Evolutionary conservation across 2,329 filamentous ascomycete genomes (phyloP), one percentile per base, ranked within the genome.

Genomic region (Diaporthe caulivora): DNA sequence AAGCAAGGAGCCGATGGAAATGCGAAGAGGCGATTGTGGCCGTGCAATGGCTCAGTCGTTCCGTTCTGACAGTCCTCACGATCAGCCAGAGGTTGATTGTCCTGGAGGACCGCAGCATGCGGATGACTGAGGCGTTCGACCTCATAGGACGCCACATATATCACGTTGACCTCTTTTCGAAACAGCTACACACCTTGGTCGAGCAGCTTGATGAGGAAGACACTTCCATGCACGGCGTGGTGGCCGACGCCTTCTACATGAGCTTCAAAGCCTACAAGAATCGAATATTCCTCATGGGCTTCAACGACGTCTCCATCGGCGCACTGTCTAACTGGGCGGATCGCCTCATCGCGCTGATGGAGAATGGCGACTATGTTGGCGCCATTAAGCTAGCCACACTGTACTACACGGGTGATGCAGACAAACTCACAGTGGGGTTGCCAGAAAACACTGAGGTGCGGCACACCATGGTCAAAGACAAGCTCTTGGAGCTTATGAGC

Each of bases 231-330:
- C 97, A 98, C 83, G 96, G 96, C 2, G 95, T 98, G 11, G 94
- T 98, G 62, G 96, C 96, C 10, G 97, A 99, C 86, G 97, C 95
- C 0, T 99, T 98, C 78, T 96, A 96, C 80, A 98, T 98, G 95
- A 98, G 96, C 82, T 96, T 98, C 83, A 95, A 94, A 79, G 90
- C 95, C 4, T 99, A 98, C 84, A 99, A 98, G 82, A 95, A 97
- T 7, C 91, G 96, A 40, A 87, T 98, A 47, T 99, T 99, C 80
- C 85, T 98, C 5, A 87, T 99, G 11, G 95, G 97, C n/a, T 95
- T 96, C 84, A 97, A 96, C 79, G 96, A 98, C 80, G 87, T 98
- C 53, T 94, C 95, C 0, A 94, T 98, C 62, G 97, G 97, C 2
- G 94, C 93, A 6, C 84, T 99, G 44, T 98, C 97, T 0, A 99